Base-by-base conservation (phyloP, 225 moss, liverwort and hornwort species). In the Marchantia polymorpha region DNA sequence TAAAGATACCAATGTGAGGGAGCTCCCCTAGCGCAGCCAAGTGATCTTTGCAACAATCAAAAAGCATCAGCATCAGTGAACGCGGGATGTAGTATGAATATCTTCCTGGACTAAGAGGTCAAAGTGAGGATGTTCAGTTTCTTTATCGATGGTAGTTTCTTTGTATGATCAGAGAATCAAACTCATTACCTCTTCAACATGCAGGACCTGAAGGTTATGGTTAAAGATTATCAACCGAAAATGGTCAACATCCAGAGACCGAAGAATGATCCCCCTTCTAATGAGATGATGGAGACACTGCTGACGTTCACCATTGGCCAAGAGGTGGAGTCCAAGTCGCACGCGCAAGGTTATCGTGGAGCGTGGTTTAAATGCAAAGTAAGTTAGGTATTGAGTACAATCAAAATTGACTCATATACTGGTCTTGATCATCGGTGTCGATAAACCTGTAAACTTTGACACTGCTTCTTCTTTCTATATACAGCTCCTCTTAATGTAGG, bases 321-420 rank as follows among this genome's bases (percentile, higher is more conserved):
- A 73, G 81, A 72, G n/a, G 87, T 87, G 65, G 87, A 87, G 68
- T 75, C 87, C 72, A 87, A 84, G 68, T 83, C 87, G 4, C 83
- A 83, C 22, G 70, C 81, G 55, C 64, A 70, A 74, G 87, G 87
- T 31, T 87, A 81, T 77, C 83, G 87, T 56, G 87, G 87, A 65
- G 87, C 87, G 20, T 87, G 87, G 87, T 87, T 87, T 61, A 78
- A 31, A 19, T 87, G 87, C 68, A 81, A 79, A 81, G 87, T 86
- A 83, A 78, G 52, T 53, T 46, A 22, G 17, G 14, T 12, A 48
- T n/a, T 11, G 19, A 61, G 9, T 23, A 61, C 17, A 20, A 7
- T 8, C 8, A 20, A 49, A 20, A 0, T 1, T n/a, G 9, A 7
- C 49, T 20, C 50, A 48, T 47, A 15, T 72, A 5, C 9, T 10